Base-by-base conservation (phyloP, 2,329 filamentous ascomycete species). In the Apiospora malaysiana region DNA sequence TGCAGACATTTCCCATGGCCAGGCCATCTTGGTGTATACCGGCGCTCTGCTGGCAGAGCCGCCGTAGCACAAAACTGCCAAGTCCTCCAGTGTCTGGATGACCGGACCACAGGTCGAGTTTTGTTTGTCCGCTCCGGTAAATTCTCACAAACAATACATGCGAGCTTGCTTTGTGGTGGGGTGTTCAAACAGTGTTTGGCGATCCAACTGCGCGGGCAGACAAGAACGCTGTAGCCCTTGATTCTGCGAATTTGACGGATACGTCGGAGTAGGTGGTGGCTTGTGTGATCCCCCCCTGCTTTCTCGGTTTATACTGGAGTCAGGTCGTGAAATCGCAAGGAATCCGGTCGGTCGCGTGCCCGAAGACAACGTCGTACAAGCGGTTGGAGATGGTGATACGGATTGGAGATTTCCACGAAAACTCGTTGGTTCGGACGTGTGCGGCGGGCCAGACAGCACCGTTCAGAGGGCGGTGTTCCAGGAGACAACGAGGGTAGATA, bases 41-140 rank as follows among this genome's bases (percentile, higher is more conserved):
- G 65, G 42, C 65, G 40, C 40, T 25, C 65, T 43, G 65, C 65
- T 67, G n/a, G 42, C 27, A 27, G 65, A 63, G 56, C 56, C 56
- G 56, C 56, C 27, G 56, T 40, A n/a, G 56, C 56, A 21, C 56
- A 37, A 21, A 63, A n/a, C 56, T 14, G 21, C 56, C 32, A 63
- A 40, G 25, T 23, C 56, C 5, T n/a, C 32, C 56, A 63, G 18
- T 63, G 32, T 12, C 21, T 40, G 32, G 21, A 40, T 14, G 16
- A 18, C 18, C 32, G 10, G 56, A 10, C 8, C 56, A 37, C n/a
- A 63, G 32, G 32, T 40, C 56, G 27, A 40, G 2, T 10, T 59
- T 12, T 40, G 32, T 40, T 63, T 63, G 32, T 63, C 7, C 56
- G 32, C 18, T 63, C 3, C 9, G 56, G 32, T 10, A 6, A n/a